phyloP scores from a whole-genome alignment of 106 monocot genomes.

The Acorus calamus region DNA sequence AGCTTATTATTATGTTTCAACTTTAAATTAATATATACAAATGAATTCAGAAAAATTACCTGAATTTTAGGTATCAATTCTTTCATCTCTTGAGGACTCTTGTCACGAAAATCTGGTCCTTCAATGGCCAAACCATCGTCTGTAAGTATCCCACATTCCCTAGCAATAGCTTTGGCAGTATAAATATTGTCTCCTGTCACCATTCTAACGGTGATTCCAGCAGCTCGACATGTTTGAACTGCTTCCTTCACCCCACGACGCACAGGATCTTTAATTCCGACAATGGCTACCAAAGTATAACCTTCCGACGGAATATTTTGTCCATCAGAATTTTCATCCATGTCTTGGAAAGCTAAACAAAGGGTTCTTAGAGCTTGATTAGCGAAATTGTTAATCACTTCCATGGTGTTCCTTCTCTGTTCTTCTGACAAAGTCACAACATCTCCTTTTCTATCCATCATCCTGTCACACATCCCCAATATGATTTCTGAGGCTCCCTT shows the following conservation, averaged over 20 bases:
- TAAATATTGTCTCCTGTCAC: conserved; percentile 96
- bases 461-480: conserved; percentile 63
- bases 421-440: conserved; percentile 32
- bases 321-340: conserved; percentile 20
- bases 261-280: conserved; percentile 96
- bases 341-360: conserved; percentile 71
- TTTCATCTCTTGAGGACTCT: conserved; percentile 58
- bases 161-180: conserved; percentile 96
- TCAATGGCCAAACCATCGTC: conserved; percentile 81
- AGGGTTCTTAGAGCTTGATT: conserved; percentile 84
- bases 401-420: conserved; percentile 27
- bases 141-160: conserved; percentile 88
- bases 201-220: conserved; percentile 89
- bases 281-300: conserved; percentile 75
- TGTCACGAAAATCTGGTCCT: conserved; percentile 70
- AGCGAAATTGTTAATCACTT: conserved; percentile 60
- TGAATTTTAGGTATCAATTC: conserved; percentile 80
- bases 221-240: conserved; percentile 63
- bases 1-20: background rate
- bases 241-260: conserved; percentile 83
- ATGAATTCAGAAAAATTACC: conserved; percentile 23
- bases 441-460: conserved; percentile 53
- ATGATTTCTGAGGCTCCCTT: conserved; percentile 96
- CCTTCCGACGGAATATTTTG: conserved; percentile 59
- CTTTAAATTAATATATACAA: background rate